A percentile compares a stretch with the other conserved stretches of the same genome.
These are phyloP conservation scores for Sporisorium sorghi DNA, from an alignment of 1,284 basidiomycete species.

Conservation along the genomic window DNA sequence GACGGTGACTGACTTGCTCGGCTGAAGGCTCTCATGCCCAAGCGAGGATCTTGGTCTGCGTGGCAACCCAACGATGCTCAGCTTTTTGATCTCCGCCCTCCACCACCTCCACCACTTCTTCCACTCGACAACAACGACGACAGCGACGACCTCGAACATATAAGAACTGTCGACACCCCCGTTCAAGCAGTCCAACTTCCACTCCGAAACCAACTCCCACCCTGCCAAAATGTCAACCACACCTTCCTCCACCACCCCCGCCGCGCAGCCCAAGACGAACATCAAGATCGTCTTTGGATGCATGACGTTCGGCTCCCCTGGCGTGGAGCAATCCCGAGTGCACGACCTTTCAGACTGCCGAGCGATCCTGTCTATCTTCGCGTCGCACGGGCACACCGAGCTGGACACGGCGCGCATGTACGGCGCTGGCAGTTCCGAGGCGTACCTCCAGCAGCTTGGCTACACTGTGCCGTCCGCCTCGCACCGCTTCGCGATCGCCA, in stretches of 20 bases:
- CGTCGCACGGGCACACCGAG: constrained; percentile 75
- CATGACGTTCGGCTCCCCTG: constrained; percentile 71
- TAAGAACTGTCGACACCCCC: neutral
- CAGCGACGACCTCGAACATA: neutral
- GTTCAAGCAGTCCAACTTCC: neutral
- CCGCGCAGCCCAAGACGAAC: constrained; percentile 75
- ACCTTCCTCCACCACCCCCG: constrained; percentile 7
- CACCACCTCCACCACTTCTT: constrained; percentile 1
- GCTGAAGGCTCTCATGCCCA: neutral
- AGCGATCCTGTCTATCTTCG: constrained; percentile 75
- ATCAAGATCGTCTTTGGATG: constrained; percentile 70
- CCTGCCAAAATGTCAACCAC: constrained; percentile 19
- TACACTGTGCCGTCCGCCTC: constrained; percentile 16
- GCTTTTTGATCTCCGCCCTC: neutral
- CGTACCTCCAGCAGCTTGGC: constrained; percentile 45
- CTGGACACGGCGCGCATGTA: constrained; percentile 75
- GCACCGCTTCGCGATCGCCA: constrained; percentile 52
- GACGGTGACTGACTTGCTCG: constrained; percentile 1
- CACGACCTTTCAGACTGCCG: constrained; percentile 73
- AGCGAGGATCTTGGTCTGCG: neutral
- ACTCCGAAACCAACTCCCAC: neutral
- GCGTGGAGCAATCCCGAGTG: constrained; percentile 73
- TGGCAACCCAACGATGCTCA: neutral
- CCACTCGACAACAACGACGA: neutral
- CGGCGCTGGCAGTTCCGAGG: constrained; percentile 47